Percentiles rank a stretch among this genome's conserved stretches.
phyloP scores from a whole-genome alignment of 805 yeast genomes.

The Cyberlindnera maclurae region DNA sequence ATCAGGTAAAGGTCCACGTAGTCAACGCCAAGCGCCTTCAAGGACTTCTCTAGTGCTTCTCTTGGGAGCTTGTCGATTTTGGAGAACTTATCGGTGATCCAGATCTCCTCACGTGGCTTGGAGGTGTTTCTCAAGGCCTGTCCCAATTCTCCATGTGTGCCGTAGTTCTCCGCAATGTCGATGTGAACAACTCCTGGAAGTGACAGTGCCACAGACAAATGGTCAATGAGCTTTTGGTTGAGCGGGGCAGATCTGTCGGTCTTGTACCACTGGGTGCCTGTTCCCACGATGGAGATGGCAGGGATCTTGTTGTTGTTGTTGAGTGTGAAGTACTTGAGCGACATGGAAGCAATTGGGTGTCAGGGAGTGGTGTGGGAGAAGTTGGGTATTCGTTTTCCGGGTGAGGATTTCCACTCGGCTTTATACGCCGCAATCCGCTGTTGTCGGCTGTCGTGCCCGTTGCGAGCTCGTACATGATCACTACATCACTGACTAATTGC shows the following conservation, averaged over 20 bases:
- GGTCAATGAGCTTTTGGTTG: slow-evolving; percentile 27
- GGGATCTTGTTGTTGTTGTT: slow-evolving; percentile 35
- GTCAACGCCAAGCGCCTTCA: slow-evolving; percentile 34
- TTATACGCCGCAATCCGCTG: too few relatives aligned
- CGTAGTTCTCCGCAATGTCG: slow-evolving; percentile 53
- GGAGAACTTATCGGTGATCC: slow-evolving; percentile 48
- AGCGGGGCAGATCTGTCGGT: slow-evolving; percentile 20
- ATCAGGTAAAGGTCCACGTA: slow-evolving; percentile 47
- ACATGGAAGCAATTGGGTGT: too few relatives aligned
- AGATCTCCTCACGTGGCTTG: slow-evolving; percentile 42
- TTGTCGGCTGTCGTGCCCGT: too few relatives aligned
- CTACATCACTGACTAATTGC: too few relatives aligned
- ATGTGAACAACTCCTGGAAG: slow-evolving; percentile 46
- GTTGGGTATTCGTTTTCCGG: too few relatives aligned
- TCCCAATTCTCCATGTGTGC: slow-evolving; percentile 48
- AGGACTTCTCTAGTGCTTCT: slow-evolving; percentile 32
- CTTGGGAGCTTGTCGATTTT: slow-evolving; percentile 31
- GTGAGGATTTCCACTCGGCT: too few relatives aligned
- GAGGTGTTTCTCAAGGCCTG: slow-evolving; percentile 35
- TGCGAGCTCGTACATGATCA: too few relatives aligned
- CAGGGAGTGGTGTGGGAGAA: too few relatives aligned
- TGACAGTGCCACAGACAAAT: slow-evolving; percentile 26
- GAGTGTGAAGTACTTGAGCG: slow-evolving; percentile 18
- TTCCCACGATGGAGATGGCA: slow-evolving; percentile 46
- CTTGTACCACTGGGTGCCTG: slow-evolving; percentile 54